Evolutionary conservation across 129 eudicot species (phyloP), one percentile per base, ranked within the genome.

Genomic region (Kitagawia praeruptora): DNA sequence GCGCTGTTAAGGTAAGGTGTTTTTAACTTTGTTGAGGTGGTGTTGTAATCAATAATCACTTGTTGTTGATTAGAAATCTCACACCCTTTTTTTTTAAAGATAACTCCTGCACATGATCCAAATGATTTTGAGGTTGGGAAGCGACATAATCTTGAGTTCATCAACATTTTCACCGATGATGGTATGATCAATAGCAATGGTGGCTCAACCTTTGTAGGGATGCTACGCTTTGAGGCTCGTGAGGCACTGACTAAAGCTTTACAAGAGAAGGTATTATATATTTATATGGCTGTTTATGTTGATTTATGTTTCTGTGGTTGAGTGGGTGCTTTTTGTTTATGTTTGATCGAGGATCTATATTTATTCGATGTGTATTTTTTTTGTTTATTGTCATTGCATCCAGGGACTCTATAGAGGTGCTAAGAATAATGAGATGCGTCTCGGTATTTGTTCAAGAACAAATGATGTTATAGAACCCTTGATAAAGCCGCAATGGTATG

Each of bases 401-500:
- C 61, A 95, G 98, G 94, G 93, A 70, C 89, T 95, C 37, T 95
- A 92, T 81, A 86, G 88, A 86, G 98, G 96, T 76, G 91, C 85
- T 74, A 85, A 86, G 78, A 86, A 89, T 70, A 92, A 92, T 84
- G 98, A 92, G 90, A 95, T 95, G 98, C 93, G 98, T 11, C 92
- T 95, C 79, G 97, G 97, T 2, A 63, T 92, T 81, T 95, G 98
- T 85, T 95, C 98, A 70, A 89, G 98, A 84, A 95, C 83, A 83
- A 92, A 89, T 84, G 98, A 95, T 83, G 94, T 95, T 13, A 85
- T 95, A 84, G 98, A 95, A 77, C 98, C 98, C 46, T 83, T 92
- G 87, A 92, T 95, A 78, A 95, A 95, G 86, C 97, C 98, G 80
- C 97, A 95, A 84, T 95, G 98, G 98, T 95, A 92, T 81, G 98